These are phyloP conservation scores for Paxillus rubicundulus DNA, from an alignment of 768 basidiomycete genomes.

Conservation along the genomic window DNA sequence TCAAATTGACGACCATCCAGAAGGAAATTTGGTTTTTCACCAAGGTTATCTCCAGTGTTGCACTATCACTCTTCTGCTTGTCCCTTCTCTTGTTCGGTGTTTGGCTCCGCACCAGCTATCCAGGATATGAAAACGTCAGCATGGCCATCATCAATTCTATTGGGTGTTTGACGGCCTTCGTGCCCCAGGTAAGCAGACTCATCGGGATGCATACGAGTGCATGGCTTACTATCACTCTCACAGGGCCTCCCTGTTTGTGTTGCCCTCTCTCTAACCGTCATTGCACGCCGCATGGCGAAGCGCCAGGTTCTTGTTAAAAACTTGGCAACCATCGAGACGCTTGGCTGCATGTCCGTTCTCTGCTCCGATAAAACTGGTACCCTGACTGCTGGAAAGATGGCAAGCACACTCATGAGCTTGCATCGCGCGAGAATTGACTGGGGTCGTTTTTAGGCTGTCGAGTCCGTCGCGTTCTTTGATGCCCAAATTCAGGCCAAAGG, in stretches of 20 bases:
- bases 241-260: constrained; percentile 43
- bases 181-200: constrained; percentile 35
- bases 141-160: constrained; percentile 38
- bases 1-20: constrained; percentile 47
- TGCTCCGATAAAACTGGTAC: constrained; percentile 59
- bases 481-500: constrained; percentile 18
- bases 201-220: not conserved
- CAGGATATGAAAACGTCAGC: constrained; percentile 36
- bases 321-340: constrained; percentile 52
- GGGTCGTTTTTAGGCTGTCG: constrained; percentile 34
- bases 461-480: constrained; percentile 39
- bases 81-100: constrained; percentile 41
- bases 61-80: constrained; percentile 38
- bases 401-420: constrained; percentile 6
- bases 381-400: constrained; percentile 50
- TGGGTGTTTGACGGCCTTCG: constrained; percentile 39
- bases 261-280: constrained; percentile 50
- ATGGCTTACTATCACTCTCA: not conserved
- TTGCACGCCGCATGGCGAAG: constrained; percentile 47
- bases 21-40: constrained; percentile 51
- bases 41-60: constrained; percentile 47
- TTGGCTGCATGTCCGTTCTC: constrained; percentile 50
- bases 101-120: constrained; percentile 38
- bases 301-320: constrained; percentile 49
- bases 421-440: not conserved